These are phyloP conservation scores for Picea abies DNA, from an alignment of 83 land plant species.

Conservation along the genomic window DNA sequence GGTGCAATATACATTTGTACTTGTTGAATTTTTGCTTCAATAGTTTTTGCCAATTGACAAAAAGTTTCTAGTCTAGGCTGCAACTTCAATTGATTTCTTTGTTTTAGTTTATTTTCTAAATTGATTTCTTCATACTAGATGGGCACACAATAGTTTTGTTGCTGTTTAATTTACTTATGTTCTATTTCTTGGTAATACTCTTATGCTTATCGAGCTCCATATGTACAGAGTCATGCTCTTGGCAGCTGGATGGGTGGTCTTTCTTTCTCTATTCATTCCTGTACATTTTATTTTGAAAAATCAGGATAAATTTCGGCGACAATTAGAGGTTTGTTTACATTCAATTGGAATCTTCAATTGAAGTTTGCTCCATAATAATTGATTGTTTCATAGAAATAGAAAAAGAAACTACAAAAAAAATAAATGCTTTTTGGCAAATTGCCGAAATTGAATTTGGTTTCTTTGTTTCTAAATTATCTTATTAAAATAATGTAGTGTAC, in stretches of 20 bases:
- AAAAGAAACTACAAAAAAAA: not conserved
- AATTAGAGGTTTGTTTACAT: slow-evolving; percentile 70
- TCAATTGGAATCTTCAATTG: not conserved
- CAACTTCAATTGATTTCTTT: not conserved
- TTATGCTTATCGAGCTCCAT: not conserved
- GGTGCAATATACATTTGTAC: too few relatives aligned
- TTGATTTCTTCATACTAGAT: too few relatives aligned
- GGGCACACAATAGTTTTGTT: not conserved
- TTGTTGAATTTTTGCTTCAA: too few relatives aligned
- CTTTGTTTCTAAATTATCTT: not conserved
- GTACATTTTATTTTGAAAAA: slow-evolving; percentile 74
- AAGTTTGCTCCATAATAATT: not conserved
- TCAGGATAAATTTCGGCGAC: slow-evolving; percentile 61
- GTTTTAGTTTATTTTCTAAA: too few relatives aligned
- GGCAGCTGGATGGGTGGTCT: slow-evolving; percentile 86
- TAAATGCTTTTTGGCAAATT: too few relatives aligned
- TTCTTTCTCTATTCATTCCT: slow-evolving; percentile 73
- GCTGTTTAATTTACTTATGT: not conserved
- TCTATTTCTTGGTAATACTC: slow-evolving; percentile 3
- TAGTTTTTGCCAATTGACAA: too few relatives aligned
- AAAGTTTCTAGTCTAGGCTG: not conserved
- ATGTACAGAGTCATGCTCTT: slow-evolving; percentile 66
- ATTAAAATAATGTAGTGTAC: not conserved
- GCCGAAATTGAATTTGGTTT: too few relatives aligned
- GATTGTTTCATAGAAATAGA: not conserved